Base-by-base conservation (phyloP, 176 grass and related monocot species). In the Oropetium thomaeum region DNA sequence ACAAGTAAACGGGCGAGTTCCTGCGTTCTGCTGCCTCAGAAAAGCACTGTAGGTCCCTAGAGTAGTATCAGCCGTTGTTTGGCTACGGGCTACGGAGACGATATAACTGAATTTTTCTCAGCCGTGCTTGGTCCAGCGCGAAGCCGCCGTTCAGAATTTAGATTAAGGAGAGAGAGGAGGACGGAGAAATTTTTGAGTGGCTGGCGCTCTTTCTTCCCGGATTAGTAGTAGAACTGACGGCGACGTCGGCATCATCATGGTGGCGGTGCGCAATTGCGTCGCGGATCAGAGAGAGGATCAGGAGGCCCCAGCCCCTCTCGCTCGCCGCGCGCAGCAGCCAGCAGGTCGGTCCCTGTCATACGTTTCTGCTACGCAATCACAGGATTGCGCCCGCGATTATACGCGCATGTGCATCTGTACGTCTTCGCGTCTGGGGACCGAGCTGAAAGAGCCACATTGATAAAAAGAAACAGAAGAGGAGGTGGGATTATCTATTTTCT, bases 301-400 rank as follows among this genome's bases (percentile, higher is more conserved):
- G 0, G n/a, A n/a, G n/a, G n/a, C 1, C 4, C 17, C 17, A 3
- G 19, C 7, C 37, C 6, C 11, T 40, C 25, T 40, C 25, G 1
- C 17, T n/a, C 48, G 7, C 34, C 23, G 25, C 71, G 12, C n/a
- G n/a, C n/a, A n/a, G n/a, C n/a, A n/a, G n/a, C n/a, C n/a, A n/a
- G n/a, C n/a, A n/a, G n/a, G n/a, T n/a, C n/a, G 23, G 71, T 59
- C 80, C 2, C 63, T 67, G 41, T 76, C 81, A 17, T 2, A 55
- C 51, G 49, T 48, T 25, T 59, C 45, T 4, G 49, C 13, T 39
- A 60, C 51, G 62, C 40, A 4, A 37, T 47, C 62, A 41, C 59
- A 17, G 2, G 14, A 47, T 62, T 31, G 61, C 30, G 17, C 31
- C 31, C 16, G 42, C 17, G 30, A 20, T 58, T 19, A 28, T 57